phyloP scores from a whole-genome alignment of 225 moss, liverwort and hornwort genomes.

The Marchantia polymorpha region DNA sequence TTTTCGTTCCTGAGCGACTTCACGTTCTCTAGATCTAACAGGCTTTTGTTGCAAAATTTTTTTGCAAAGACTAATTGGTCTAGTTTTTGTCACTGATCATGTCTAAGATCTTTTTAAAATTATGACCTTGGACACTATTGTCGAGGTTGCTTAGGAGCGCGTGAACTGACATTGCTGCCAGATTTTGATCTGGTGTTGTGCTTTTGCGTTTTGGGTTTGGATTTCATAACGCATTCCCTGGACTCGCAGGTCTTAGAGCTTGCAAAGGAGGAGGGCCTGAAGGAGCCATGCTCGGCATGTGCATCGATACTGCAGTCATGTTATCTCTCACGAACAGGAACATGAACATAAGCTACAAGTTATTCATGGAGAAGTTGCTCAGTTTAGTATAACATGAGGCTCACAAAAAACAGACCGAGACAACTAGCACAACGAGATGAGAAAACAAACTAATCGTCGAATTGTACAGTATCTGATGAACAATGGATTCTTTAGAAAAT shows the following conservation, averaged over 20 bases:
- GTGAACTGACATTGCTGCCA: too few species aligned
- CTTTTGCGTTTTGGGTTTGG: neutral
- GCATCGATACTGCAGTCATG: conserved; percentile 38
- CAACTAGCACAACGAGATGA: neutral
- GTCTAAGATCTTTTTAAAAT: conserved; percentile 54
- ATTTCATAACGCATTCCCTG: conserved; percentile 18
- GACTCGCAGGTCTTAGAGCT: conserved; percentile 32
- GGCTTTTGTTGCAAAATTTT: too few species aligned
- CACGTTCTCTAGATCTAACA: too few species aligned
- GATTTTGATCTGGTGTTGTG: too few species aligned
- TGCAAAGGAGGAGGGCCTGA: conserved; percentile 27
- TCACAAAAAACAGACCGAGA: neutral
- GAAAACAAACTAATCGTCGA: neutral
- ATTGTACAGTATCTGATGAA: too few species aligned
- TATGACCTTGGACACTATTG: conserved; percentile 54
- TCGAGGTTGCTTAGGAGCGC: conserved; percentile 56
- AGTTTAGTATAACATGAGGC: neutral
- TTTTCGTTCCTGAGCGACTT: too few species aligned
- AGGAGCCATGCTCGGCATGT: conserved; percentile 35
- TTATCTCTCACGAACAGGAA: conserved; percentile 20
- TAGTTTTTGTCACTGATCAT: neutral
- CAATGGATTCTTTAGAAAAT: too few species aligned
- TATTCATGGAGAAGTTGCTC: neutral
- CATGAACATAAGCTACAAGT: neutral
- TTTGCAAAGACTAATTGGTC: too few species aligned